phyloP scores from a whole-genome alignment of 495 filamentous ascomycete genomes.

The Penicillium dipodomyicola region DNA sequence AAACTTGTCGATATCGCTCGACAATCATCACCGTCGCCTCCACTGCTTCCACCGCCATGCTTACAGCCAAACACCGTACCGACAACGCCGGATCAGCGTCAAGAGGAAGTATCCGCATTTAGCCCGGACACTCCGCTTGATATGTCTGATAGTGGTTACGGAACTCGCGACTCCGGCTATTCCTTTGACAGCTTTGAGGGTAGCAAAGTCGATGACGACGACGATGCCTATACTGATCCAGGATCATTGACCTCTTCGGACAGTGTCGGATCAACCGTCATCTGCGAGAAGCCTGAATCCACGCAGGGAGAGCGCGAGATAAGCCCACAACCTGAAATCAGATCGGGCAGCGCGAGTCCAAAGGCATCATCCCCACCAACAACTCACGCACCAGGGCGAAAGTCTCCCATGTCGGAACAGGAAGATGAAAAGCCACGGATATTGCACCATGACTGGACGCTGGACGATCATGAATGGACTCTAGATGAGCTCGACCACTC shows the following conservation, averaged over 20 bases:
- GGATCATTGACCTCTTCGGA: conserved; percentile 35
- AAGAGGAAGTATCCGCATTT: conserved; percentile 46
- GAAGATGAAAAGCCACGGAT: conserved; percentile 33
- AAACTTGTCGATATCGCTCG: conserved; percentile 46
- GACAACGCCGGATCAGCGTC: conserved; percentile 41
- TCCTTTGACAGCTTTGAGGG: conserved; percentile 29
- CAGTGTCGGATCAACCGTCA: conserved; percentile 30
- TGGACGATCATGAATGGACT: conserved; percentile 49
- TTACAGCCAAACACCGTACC: conserved; percentile 27
- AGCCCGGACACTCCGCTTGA: conserved; percentile 46
- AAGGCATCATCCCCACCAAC: conserved; percentile 14
- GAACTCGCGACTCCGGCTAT: conserved; percentile 30
- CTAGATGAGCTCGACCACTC: conserved; percentile 46
- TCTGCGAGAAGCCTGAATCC: conserved; percentile 26
- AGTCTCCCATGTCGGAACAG: conserved; percentile 31
- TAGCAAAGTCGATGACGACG: conserved; percentile 21
- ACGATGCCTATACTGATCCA: conserved; percentile 31
- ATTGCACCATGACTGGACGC: conserved; percentile 46
- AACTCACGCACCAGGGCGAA: conserved; percentile 26
- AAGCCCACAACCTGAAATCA: conserved; percentile 26
- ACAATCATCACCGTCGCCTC: conserved; percentile 37
- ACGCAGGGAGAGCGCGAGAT: conserved; percentile 19
- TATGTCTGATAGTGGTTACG: conserved; percentile 42
- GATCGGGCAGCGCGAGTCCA: conserved; percentile 30
- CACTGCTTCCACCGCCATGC: conserved; percentile 19